Conservation (phyloP, 1,284 basidiomycete genomes). For the Apiotrichum sp. region DNA sequence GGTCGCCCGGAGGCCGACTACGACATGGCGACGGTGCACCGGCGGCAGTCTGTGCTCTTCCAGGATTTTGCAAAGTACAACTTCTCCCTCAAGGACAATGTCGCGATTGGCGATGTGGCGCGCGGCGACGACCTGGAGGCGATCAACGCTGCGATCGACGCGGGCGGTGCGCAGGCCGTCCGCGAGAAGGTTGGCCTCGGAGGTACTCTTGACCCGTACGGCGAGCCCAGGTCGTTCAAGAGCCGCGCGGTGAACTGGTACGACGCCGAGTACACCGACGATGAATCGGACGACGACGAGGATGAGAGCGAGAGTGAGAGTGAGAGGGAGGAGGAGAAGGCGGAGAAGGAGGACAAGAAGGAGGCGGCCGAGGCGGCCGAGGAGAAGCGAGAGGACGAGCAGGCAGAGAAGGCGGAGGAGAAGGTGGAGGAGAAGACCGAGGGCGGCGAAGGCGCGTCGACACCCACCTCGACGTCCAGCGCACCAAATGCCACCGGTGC, state of each 20-base stretch:
- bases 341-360: too few species aligned
- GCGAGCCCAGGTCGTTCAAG: slow-evolving; percentile 1
- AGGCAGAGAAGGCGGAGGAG: background rate
- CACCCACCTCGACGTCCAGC: background rate
- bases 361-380: too few species aligned
- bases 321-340: too few species aligned
- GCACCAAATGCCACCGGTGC: background rate
- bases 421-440: too few species aligned
- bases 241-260: background rate
- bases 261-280: background rate
- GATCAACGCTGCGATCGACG: slow-evolving; percentile 57
- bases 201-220: slow-evolving; percentile 7
- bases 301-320: slow-evolving; percentile 3
- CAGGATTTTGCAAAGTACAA: slow-evolving; percentile 74
- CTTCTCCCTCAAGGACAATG: slow-evolving; percentile 66
- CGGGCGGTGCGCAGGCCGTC: slow-evolving; percentile 58
- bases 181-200: slow-evolving; percentile 21
- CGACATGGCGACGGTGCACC: slow-evolving; percentile 62
- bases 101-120: slow-evolving; percentile 64
- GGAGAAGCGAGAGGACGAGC: background rate
- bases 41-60: slow-evolving; percentile 65
- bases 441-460: background rate
- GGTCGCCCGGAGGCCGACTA: slow-evolving; percentile 59
- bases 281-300: background rate
- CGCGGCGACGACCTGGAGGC: slow-evolving; percentile 43